Conservation (phyloP, 192 early-diverging fungal genomes). For the Cetraspora pellucida region DNA sequence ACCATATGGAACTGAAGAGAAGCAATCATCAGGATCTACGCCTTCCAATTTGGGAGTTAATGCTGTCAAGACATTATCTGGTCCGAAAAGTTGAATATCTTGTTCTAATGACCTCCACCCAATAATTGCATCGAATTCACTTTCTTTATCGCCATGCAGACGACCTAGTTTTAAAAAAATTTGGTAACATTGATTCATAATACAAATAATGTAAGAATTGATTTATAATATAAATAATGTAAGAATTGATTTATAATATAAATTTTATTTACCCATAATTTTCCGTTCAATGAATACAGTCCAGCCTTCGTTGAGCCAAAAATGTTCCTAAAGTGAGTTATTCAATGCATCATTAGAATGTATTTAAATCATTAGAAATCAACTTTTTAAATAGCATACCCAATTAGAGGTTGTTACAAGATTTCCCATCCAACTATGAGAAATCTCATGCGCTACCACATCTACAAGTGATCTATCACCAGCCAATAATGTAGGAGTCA, state of each 20-base stretch:
- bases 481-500: slow-evolving; percentile 94
- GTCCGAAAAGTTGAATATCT: slow-evolving; percentile 68
- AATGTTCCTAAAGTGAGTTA: slow-evolving; percentile 52
- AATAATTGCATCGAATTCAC: slow-evolving; percentile 86
- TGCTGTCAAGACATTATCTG: slow-evolving; percentile 65
- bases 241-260: not conserved
- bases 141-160: slow-evolving; percentile 73
- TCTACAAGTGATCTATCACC: slow-evolving; percentile 93
- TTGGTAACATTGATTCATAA: not conserved
- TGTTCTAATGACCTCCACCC: slow-evolving; percentile 77
- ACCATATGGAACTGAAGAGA: slow-evolving; percentile 83
- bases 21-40: slow-evolving; percentile 84
- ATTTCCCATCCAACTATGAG: slow-evolving; percentile 91
- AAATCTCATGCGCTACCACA: slow-evolving; percentile 93
- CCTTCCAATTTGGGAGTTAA: slow-evolving; percentile 72
- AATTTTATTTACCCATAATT: slow-evolving; percentile 54
- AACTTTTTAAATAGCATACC: slow-evolving; percentile 42
- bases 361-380: not conserved
- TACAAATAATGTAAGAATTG: no score
- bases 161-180: slow-evolving; percentile 45
- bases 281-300: slow-evolving; percentile 93
- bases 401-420: slow-evolving; percentile 82
- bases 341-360: not conserved
- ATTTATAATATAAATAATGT: no score
- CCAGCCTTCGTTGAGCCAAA: slow-evolving; percentile 97